Evolutionary conservation across 305 asterid genomes (phyloP).

Genomic region (Solanum hybrid): DNA sequence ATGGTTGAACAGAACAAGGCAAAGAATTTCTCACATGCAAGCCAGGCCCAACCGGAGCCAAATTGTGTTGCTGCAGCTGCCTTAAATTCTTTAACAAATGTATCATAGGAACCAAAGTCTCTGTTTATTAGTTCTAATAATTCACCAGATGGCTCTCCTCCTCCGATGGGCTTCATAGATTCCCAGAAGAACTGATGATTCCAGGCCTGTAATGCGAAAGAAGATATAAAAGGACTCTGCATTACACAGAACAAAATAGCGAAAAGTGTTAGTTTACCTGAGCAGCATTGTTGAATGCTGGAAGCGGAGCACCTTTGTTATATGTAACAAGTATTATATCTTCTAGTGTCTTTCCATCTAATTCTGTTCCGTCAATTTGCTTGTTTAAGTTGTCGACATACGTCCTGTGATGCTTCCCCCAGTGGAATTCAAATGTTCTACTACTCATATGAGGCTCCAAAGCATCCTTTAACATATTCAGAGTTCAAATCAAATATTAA

Average conservation of each 20-base stretch:
- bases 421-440: conserved; percentile 77
- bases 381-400: conserved; percentile 92
- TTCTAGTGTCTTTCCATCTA: conserved; percentile 58
- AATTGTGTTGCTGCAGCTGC: conserved; percentile 83
- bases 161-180: conserved; percentile 91
- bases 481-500: not conserved
- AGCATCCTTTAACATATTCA: conserved; percentile 41
- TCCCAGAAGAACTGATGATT: conserved; percentile 96
- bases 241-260: not conserved
- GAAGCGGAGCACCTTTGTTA: conserved; percentile 76
- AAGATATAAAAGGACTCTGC: not conserved
- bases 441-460: conserved; percentile 94
- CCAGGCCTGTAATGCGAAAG: conserved; percentile 48
- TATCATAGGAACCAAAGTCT: conserved; percentile 88
- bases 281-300: conserved; percentile 93
- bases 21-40: conserved; percentile 59
- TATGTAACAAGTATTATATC: conserved; percentile 52
- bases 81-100: conserved; percentile 64
- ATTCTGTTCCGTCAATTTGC: conserved; percentile 79
- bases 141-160: conserved; percentile 80
- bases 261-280: conserved; percentile 41
- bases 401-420: conserved; percentile 94
- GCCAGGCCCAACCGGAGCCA: conserved; percentile 99
- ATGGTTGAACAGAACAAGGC: not conserved
- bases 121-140: conserved; percentile 59